These are phyloP conservation scores for Sporobolomyces pararoseus DNA, from an alignment of 768 basidiomycete genomes.

Conservation along the genomic window DNA sequence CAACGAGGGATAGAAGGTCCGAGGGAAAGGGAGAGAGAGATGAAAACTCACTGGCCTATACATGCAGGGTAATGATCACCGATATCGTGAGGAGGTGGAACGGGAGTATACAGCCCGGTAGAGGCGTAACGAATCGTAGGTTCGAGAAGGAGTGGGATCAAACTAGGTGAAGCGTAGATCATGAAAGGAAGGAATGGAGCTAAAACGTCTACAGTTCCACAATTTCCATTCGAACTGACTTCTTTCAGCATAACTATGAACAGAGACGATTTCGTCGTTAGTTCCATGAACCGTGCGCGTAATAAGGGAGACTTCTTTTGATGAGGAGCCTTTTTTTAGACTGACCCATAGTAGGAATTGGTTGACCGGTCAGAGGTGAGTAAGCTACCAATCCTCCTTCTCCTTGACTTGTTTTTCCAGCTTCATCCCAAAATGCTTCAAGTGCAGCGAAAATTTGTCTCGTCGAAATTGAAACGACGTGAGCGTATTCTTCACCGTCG, in stretches of 20 bases:
- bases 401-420: not conserved
- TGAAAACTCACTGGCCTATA: constrained; percentile 15
- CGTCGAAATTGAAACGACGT: constrained; percentile 24
- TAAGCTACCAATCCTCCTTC: constrained; percentile 5
- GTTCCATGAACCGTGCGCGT: no score
- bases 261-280: not conserved
- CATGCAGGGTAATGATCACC: constrained; percentile 36
- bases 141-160: constrained; percentile 37
- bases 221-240: constrained; percentile 41
- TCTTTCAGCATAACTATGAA: constrained; percentile 36
- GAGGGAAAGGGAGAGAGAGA: not conserved
- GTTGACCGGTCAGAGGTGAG: constrained; percentile 20
- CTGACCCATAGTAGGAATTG: constrained; percentile 19
- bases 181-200: constrained; percentile 37
- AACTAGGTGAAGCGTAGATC: constrained; percentile 34
- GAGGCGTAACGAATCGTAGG: constrained; percentile 32
- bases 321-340: not conserved
- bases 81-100: constrained; percentile 36
- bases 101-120: constrained; percentile 22
- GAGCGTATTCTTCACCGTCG: constrained; percentile 30
- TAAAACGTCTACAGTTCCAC: constrained; percentile 28
- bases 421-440: constrained; percentile 32
- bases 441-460: constrained; percentile 33
- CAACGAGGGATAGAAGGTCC: not conserved
- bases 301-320: no score